Evolutionary conservation across 1,139 yeast genomes (phyloP).

Genomic region (Spencermartinsiella ligniputridi): DNA sequence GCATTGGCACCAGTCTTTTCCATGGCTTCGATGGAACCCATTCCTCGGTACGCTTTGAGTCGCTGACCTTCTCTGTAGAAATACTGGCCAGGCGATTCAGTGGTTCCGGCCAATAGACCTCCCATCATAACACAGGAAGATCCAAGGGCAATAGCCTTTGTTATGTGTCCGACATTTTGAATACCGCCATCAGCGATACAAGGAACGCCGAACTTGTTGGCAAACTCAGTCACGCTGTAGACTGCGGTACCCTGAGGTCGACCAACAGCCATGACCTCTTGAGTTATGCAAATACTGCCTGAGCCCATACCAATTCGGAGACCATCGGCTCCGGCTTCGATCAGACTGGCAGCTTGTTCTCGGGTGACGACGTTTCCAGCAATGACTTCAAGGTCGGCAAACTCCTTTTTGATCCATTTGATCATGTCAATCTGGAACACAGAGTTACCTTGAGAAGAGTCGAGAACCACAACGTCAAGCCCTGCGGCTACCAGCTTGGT

Average conservation of each 20-base stretch:
- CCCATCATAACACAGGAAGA: slow-evolving; percentile 99
- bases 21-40: slow-evolving; percentile 99
- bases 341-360: slow-evolving; percentile 96
- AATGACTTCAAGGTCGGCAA: slow-evolving; percentile 78
- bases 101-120: slow-evolving; percentile 96
- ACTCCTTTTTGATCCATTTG: slow-evolving; percentile 78
- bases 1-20: slow-evolving; percentile 83
- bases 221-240: slow-evolving; percentile 80
- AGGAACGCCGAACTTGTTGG: slow-evolving; percentile 87
- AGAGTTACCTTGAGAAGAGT: slow-evolving; percentile 98
- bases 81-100: slow-evolving; percentile 98
- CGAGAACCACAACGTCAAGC: slow-evolving; percentile 90
- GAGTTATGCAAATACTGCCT: slow-evolving; percentile 97
- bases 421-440: slow-evolving; percentile 90
- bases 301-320: slow-evolving; percentile 99
- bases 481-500: slow-evolving; percentile 88
- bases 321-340: slow-evolving; percentile 96
- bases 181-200: slow-evolving; percentile 99
- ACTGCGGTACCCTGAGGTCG: slow-evolving; percentile 99
- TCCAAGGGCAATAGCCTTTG: slow-evolving; percentile 94
- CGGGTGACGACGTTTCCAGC: slow-evolving; percentile 99
- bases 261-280: slow-evolving; percentile 99
- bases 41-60: slow-evolving; percentile 96
- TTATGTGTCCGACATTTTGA: slow-evolving; percentile 96
- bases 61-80: slow-evolving; percentile 98